Evolutionary conservation across 208 protist species (phyloP).

Genomic region (Acanthamoeba healyi): DNA sequence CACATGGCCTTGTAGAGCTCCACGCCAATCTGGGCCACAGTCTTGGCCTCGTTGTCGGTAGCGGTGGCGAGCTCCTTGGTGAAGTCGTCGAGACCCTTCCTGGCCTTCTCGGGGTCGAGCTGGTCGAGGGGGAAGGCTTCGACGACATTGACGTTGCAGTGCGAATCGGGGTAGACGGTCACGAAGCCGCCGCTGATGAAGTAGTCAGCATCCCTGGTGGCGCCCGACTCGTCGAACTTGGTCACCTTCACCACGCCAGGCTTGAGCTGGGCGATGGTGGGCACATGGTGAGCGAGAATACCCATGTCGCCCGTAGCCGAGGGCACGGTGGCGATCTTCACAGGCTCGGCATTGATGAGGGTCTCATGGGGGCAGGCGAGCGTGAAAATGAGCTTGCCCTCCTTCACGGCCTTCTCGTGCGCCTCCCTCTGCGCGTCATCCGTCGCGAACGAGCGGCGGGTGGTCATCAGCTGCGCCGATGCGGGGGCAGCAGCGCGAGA

Average conservation of each 20-base stretch:
- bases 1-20: constrained; percentile 77
- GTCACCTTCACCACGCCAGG: constrained; percentile 80
- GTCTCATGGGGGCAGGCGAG: constrained; percentile 42
- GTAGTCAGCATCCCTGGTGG: constrained; percentile 63
- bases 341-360: constrained; percentile 54
- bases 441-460: background rate
- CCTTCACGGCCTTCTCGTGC: constrained; percentile 27
- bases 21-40: constrained; percentile 76
- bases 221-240: constrained; percentile 31
- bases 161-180: constrained; percentile 79
- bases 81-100: constrained; percentile 71
- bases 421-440: constrained; percentile 1
- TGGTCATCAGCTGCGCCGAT: background rate
- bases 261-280: constrained; percentile 77
- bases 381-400: constrained; percentile 68
- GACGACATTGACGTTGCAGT: constrained; percentile 79
- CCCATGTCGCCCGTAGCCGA: constrained; percentile 78
- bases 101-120: constrained; percentile 75
- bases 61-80: constrained; percentile 40
- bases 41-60: constrained; percentile 7
- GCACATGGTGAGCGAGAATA: constrained; percentile 83
- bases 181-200: constrained; percentile 81
- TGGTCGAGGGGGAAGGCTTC: constrained; percentile 80
- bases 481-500: background rate
- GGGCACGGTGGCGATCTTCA: constrained; percentile 80